phyloP scores from a whole-genome alignment of 495 filamentous ascomycete species.

The Penicillium roqueforti region DNA sequence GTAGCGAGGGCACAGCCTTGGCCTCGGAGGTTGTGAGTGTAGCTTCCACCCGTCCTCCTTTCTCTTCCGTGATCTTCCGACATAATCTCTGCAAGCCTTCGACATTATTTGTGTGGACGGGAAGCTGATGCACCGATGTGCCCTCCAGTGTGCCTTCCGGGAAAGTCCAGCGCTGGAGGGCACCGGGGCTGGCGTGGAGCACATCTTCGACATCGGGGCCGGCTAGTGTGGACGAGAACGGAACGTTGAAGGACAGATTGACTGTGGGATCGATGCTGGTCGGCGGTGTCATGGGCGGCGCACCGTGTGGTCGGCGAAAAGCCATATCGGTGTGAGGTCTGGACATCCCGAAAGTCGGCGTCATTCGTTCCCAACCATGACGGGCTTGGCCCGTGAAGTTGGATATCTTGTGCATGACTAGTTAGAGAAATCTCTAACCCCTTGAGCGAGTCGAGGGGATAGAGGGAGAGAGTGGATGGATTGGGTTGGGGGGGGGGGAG shows the following conservation, averaged over 20 bases:
- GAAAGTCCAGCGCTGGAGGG: constrained; percentile 85
- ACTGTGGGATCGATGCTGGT: constrained; percentile 64
- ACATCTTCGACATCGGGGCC: constrained; percentile 91
- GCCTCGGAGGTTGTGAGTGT: constrained; percentile 78
- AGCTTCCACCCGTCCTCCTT: constrained; percentile 68
- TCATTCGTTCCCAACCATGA: constrained; percentile 92
- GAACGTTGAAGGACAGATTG: constrained; percentile 87
- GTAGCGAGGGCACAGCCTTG: constrained; percentile 63
- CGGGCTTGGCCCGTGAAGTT: constrained; percentile 76
- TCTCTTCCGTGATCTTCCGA: constrained; percentile 68
- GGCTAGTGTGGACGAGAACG: constrained; percentile 83
- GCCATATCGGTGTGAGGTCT: constrained; percentile 72
- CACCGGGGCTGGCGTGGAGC: constrained; percentile 77
- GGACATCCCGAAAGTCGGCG: constrained; percentile 76
- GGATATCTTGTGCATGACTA: constrained; percentile 89
- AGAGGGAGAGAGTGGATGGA: constrained; percentile 35
- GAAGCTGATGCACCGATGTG: constrained; percentile 76
- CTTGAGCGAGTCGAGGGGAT: constrained; percentile 40
- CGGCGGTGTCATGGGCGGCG: constrained; percentile 60
- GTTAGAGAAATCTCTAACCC: constrained; percentile 38
- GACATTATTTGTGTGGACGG: constrained; percentile 82
- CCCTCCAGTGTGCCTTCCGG: constrained; percentile 80
- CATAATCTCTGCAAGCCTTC: constrained; percentile 72
- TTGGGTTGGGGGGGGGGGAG: constrained; percentile 10
- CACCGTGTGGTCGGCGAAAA: constrained; percentile 64